phyloP scores from a whole-genome alignment of 1,139 yeast genomes.

The Protomyces gravidus region DNA sequence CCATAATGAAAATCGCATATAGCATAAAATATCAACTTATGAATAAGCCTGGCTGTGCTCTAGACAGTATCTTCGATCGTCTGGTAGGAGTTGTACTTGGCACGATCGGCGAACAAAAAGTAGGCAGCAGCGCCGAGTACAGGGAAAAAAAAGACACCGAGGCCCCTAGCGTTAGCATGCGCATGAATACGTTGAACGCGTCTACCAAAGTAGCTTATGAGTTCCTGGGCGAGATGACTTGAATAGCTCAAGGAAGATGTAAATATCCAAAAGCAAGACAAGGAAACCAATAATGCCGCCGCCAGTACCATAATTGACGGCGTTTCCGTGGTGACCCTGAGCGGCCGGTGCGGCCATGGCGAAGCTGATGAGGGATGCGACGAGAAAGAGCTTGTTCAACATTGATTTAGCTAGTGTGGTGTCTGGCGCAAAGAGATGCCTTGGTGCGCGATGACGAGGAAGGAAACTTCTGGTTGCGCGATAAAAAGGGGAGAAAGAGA shows the following conservation, averaged over 20 bases:
- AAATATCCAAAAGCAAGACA: slow-evolving; percentile 21
- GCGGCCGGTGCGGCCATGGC: slow-evolving; percentile 18
- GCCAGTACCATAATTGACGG: slow-evolving; percentile 25
- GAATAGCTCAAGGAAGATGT: slow-evolving; percentile 29
- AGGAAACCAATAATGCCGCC: slow-evolving; percentile 26
- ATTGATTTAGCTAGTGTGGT: no score
- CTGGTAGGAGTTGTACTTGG: slow-evolving; percentile 22
- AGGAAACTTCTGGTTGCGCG: not conserved
- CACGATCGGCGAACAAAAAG: slow-evolving; percentile 23
- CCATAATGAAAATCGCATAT: no score
- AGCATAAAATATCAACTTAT: not conserved
- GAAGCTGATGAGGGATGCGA: slow-evolving; percentile 10
- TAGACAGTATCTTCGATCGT: slow-evolving; percentile 13
- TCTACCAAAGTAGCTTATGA: slow-evolving; percentile 17
- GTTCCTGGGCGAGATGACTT: slow-evolving; percentile 23
- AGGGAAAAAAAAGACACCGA: slow-evolving; percentile 12
- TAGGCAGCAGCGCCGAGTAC: not conserved
- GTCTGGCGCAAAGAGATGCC: no score
- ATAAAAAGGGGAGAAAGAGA: not conserved
- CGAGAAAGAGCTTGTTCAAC: slow-evolving; percentile 18
- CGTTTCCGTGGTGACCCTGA: slow-evolving; percentile 17
- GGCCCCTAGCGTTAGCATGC: not conserved
- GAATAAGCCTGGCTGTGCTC: no score
- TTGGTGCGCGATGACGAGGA: no score
- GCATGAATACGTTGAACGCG: not conserved